Conservation (phyloP, 768 basidiomycete species). For the Podaxis pistillaris region DNA sequence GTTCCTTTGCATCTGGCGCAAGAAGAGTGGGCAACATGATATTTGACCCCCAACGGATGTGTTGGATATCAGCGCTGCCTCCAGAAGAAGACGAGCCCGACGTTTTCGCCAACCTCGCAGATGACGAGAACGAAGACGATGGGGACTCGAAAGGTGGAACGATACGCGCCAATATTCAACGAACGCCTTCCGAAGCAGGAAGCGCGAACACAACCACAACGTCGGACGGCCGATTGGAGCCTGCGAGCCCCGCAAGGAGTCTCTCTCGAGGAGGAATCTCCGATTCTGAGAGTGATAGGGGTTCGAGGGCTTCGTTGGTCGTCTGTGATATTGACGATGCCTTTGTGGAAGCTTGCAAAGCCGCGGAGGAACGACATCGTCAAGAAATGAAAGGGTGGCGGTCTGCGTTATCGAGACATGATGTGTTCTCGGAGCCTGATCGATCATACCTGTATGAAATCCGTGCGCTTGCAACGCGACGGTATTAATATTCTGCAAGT, state of each 20-base stretch:
- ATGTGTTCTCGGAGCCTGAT: conserved; percentile 46
- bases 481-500: conserved; percentile 49
- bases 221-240: conserved; percentile 28
- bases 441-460: conserved; percentile 77
- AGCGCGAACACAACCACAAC: conserved; percentile 30
- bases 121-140: conserved; percentile 81
- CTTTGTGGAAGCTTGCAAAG: conserved; percentile 68
- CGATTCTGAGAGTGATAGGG: conserved; percentile 76
- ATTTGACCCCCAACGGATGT: conserved; percentile 93
- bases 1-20: conserved; percentile 72
- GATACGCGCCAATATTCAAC: conserved; percentile 61
- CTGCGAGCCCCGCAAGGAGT: conserved; percentile 60
- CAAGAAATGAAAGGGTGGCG: conserved; percentile 85
- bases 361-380: conserved; percentile 81
- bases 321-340: conserved; percentile 70
- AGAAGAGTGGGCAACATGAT: conserved; percentile 97
- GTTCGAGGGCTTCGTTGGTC: conserved; percentile 77
- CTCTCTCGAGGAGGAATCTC: conserved; percentile 63
- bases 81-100: conserved; percentile 94
- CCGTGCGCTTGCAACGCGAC: conserved; percentile 81
- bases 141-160: conserved; percentile 80
- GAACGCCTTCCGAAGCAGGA: conserved; percentile 30
- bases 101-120: conserved; percentile 90
- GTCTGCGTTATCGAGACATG: conserved; percentile 33
- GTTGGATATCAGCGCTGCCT: conserved; percentile 85